Evolutionary conservation across 106 monocot genomes (phyloP), one percentile per base, ranked within the genome.

Genomic region (Dioscorea alata): DNA sequence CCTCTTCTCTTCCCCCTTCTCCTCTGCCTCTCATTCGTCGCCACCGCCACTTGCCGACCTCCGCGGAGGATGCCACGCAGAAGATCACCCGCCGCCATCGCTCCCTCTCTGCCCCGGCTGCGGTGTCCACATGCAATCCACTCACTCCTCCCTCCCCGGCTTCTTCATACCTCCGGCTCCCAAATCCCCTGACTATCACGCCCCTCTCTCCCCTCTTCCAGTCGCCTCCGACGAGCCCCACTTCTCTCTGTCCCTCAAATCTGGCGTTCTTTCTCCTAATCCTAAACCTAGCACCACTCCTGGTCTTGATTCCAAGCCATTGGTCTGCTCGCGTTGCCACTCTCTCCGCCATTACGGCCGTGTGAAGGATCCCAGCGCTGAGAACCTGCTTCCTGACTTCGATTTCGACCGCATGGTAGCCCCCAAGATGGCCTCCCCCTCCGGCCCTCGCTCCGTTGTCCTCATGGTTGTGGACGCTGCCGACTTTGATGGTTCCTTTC

Each of bases 401-500:
- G 99, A 99, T 57, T 99, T 99, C 71, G 90, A 87, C 63, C 75
- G 77, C 33, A 63, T 75, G 62, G 79, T 99, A 8, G 99, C 73
- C 8, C 89, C 90, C 31, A 82, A 79, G 64, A 80, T 93, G 59
- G 79, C 78, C 17, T 93, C 99, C 35, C 69, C 90, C 12, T 64
- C 81, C 23, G 99, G 99, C 6, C 72, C 90, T 6, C 92, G 90
- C 35, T 85, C 93, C 49, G 54, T 99, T 24, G 79, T 93, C 24
- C 73, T 99, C 50, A 23, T 85, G 48, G 79, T 99, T 33, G 87
- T 78, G 12, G 99, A 99, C 50, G 87, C 87, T 4, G 69, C 78
- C n/a, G 93, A 99, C 74, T 99, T 99, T 59, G 86, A 93, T 23
- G 99, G 93, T 33, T 99, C 99, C 33, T 93, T 93, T 64, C 93